Percentiles rank a stretch among this genome's conserved stretches.
These are phyloP conservation scores for Talaromyces sp. DNA, from an alignment of 2,329 filamentous ascomycete genomes.

Conservation along the genomic window DNA sequence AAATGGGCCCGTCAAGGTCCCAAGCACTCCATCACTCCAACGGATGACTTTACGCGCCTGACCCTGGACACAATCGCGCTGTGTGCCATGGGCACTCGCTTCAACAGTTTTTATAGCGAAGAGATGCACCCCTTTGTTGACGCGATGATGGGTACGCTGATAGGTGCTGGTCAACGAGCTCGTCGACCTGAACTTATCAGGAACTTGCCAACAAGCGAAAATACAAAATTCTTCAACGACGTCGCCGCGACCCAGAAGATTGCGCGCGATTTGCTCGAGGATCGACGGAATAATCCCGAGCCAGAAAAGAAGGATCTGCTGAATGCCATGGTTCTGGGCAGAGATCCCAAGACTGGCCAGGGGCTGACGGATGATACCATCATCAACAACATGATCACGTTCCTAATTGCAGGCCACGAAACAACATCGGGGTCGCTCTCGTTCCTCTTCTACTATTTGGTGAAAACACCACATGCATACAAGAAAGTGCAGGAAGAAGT, in stretches of 20 bases:
- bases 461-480: slow-evolving; percentile 59
- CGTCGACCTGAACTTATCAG: slow-evolving; percentile 45
- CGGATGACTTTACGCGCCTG: slow-evolving; percentile 67
- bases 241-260: slow-evolving; percentile 47
- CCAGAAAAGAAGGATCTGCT: slow-evolving; percentile 60
- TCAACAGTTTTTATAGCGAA: slow-evolving; percentile 69
- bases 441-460: slow-evolving; percentile 60
- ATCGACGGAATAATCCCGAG: slow-evolving; percentile 50
- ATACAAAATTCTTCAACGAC: slow-evolving; percentile 26
- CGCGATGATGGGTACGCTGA: slow-evolving; percentile 61
- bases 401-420: slow-evolving; percentile 66
- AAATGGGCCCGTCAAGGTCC: slow-evolving; percentile 49
- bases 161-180: slow-evolving; percentile 50
- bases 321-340: slow-evolving; percentile 63
- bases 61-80: slow-evolving; percentile 68
- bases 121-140: slow-evolving; percentile 65
- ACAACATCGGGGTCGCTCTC: slow-evolving; percentile 65
- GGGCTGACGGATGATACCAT: slow-evolving; percentile 60
- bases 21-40: slow-evolving; percentile 51
- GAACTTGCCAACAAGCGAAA: slow-evolving; percentile 36
- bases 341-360: slow-evolving; percentile 62
- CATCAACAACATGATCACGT: slow-evolving; percentile 67
- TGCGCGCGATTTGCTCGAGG: slow-evolving; percentile 56
- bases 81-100: slow-evolving; percentile 66
- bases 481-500: slow-evolving; percentile 63